Conservation (phyloP, 2,329 filamentous ascomycete species). For the Colletotrichum sojae region DNA sequence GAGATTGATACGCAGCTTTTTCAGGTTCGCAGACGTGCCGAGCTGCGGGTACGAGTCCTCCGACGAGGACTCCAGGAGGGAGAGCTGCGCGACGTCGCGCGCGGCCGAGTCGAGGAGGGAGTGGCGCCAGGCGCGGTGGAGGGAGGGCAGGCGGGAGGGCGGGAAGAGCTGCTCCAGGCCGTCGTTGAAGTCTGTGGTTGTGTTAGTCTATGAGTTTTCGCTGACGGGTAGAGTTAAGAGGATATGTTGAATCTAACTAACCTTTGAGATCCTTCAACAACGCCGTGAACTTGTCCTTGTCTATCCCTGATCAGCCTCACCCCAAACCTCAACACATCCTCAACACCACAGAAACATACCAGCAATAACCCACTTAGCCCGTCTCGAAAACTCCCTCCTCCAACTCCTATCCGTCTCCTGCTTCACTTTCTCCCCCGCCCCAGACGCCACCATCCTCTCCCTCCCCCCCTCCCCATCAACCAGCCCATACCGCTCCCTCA, state of each 20-base stretch:
- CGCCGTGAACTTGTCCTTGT: conserved; percentile 61
- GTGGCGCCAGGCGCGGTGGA: conserved; percentile 62
- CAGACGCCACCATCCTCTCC: conserved; percentile 28
- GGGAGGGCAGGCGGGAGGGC: conserved; percentile 55
- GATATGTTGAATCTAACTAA: conserved; percentile 39
- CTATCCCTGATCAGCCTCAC: conserved; percentile 42
- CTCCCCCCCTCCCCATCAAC: conserved; percentile 45
- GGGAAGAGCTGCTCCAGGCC: conserved; percentile 63
- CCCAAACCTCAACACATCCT: background rate
- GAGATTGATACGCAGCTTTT: conserved; percentile 62
- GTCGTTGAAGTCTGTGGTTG: conserved; percentile 59
- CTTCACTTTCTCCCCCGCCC: conserved; percentile 10
- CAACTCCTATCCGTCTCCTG: conserved; percentile 48
- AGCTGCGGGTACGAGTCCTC: conserved; percentile 59
- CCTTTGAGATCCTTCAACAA: conserved; percentile 58
- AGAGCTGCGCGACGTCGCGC: conserved; percentile 57
- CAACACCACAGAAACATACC: conserved; percentile 45
- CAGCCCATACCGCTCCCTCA: conserved; percentile 59
- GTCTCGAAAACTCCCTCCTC: conserved; percentile 52
- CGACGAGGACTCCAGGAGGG: conserved; percentile 58
- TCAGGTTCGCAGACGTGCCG: conserved; percentile 58
- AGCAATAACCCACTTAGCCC: conserved; percentile 61
- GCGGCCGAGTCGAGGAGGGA: conserved; percentile 61
- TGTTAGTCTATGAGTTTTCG: too few relatives aligned
- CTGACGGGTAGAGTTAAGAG: background rate